Percentiles rank a stretch among this genome's conserved stretches.
Conservation (phyloP, 148 eudicot genomes). For the Linanthus parryae region DNA sequence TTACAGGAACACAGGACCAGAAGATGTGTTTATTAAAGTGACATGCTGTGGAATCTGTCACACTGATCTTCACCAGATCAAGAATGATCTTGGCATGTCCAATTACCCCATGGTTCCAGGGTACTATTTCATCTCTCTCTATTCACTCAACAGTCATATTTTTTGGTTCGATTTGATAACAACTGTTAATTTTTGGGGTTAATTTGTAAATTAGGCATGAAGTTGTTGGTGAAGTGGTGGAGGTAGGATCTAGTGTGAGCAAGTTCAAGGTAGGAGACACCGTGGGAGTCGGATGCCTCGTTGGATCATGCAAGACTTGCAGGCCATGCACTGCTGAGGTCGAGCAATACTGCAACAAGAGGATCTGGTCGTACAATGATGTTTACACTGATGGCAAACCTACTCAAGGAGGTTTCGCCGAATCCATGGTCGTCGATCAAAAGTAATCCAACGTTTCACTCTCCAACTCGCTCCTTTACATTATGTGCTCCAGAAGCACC, state of each 20-base stretch:
- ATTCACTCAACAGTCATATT: too few species aligned
- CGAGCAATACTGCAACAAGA: conserved; percentile 85
- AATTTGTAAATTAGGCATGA: conserved; percentile 50
- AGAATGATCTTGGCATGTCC: conserved; percentile 84
- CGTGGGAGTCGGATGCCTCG: conserved; percentile 66
- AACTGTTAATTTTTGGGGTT: too few species aligned
- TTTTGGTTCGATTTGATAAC: too few species aligned
- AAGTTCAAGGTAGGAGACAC: conserved; percentile 60
- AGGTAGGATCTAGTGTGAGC: conserved; percentile 54
- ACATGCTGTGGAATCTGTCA: conserved; percentile 80
- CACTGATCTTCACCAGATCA: conserved; percentile 74
- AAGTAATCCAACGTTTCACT: conserved; percentile 56
- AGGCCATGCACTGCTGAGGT: conserved; percentile 54
- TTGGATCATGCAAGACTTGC: conserved; percentile 66
- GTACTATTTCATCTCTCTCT: too few species aligned
- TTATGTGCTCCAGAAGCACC: too few species aligned
- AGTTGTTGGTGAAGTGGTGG: conserved; percentile 85
- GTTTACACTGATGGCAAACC: conserved; percentile 85
- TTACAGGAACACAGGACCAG: conserved; percentile 75
- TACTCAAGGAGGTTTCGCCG: conserved; percentile 90
- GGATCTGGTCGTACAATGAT: conserved; percentile 92
- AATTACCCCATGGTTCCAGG: conserved; percentile 96
- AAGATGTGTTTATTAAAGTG: conserved; percentile 72
- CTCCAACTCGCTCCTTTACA: too few species aligned
- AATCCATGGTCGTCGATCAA: conserved; percentile 63